Evolutionary conservation across 2,329 filamentous ascomycete genomes (phyloP).

Genomic region (Scedosporium apiospermum): DNA sequence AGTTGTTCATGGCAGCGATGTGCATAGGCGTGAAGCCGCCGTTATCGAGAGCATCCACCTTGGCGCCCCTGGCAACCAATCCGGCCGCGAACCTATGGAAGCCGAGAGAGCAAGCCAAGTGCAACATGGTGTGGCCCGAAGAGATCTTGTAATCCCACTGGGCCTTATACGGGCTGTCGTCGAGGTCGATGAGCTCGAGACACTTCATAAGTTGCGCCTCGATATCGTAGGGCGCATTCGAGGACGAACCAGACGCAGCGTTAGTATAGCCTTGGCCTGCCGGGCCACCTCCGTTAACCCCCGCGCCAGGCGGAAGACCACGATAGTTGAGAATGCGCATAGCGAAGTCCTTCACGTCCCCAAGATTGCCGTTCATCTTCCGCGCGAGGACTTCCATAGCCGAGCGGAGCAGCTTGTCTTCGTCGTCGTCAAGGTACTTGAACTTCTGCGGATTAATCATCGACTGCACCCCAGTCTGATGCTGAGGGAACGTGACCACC

Average conservation of each 20-base stretch:
- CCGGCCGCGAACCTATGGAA: slow-evolving; percentile 68
- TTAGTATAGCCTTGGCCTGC: slow-evolving; percentile 34
- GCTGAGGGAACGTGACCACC: slow-evolving; percentile 46
- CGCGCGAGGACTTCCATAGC: slow-evolving; percentile 55
- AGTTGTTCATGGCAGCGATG: slow-evolving; percentile 67
- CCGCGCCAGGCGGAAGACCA: slow-evolving; percentile 11
- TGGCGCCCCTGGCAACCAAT: slow-evolving; percentile 67
- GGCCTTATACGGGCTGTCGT: slow-evolving; percentile 60
- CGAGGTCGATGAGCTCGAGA: slow-evolving; percentile 69
- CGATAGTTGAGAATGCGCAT: slow-evolving; percentile 39
- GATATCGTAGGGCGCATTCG: slow-evolving; percentile 29
- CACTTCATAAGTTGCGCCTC: slow-evolving; percentile 63
- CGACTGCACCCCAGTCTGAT: slow-evolving; percentile 22
- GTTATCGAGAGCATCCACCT: slow-evolving; percentile 64
- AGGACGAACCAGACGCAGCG: slow-evolving; percentile 22
- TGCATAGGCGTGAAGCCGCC: slow-evolving; percentile 77
- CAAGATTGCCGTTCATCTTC: slow-evolving; percentile 54
- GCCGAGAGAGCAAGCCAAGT: slow-evolving; percentile 67
- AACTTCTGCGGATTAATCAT: slow-evolving; percentile 33
- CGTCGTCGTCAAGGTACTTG: slow-evolving; percentile 65
- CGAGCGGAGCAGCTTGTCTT: slow-evolving; percentile 58
- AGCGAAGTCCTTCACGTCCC: slow-evolving; percentile 53
- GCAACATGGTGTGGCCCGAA: slow-evolving; percentile 72
- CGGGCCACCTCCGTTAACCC: slow-evolving; percentile 26
- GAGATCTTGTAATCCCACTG: slow-evolving; percentile 55